Evolutionary conservation across 225 moss, liverwort and hornwort species (phyloP).

Genomic region (Polytrichum commune): DNA sequence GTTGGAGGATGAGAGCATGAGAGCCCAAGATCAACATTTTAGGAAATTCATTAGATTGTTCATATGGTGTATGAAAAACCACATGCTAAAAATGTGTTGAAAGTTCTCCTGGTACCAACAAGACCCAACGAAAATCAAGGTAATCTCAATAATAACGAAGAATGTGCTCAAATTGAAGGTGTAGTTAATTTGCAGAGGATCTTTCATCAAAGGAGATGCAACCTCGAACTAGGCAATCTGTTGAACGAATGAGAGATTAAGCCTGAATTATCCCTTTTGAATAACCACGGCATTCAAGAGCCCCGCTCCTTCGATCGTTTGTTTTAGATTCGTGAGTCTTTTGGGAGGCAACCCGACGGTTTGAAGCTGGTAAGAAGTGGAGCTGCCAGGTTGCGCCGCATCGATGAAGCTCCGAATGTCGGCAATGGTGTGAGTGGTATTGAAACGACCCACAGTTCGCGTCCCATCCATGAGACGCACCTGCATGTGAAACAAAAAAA

Average conservation of each 20-base stretch:
- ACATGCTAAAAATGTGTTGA: too few species aligned
- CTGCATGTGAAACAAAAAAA: slow-evolving; percentile 16
- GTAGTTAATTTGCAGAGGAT: too few species aligned
- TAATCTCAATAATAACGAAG: too few species aligned
- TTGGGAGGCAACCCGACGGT: slow-evolving; percentile 94
- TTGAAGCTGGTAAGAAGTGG: slow-evolving; percentile 70
- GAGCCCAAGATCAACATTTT: too few species aligned
- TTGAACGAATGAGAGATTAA: neutral
- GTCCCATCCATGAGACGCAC: slow-evolving; percentile 84
- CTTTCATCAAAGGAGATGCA: too few species aligned
- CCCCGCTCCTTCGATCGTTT: slow-evolving; percentile 77
- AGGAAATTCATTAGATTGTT: too few species aligned
- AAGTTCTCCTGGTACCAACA: too few species aligned
- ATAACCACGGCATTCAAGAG: slow-evolving; percentile 89
- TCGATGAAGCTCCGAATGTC: slow-evolving; percentile 91
- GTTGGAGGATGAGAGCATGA: too few species aligned
- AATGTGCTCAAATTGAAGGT: too few species aligned
- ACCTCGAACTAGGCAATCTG: too few species aligned
- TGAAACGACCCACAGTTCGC: slow-evolving; percentile 92
- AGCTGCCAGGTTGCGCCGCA: slow-evolving; percentile 74
- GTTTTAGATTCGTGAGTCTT: slow-evolving; percentile 61
- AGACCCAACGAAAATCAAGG: too few species aligned
- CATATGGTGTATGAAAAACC: too few species aligned
- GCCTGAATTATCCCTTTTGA: slow-evolving; percentile 45
- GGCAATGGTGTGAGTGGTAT: slow-evolving; percentile 75